Base-by-base conservation (phyloP, 108 stramenopile genomes). In the Fistulifera pelliculosa region DNA sequence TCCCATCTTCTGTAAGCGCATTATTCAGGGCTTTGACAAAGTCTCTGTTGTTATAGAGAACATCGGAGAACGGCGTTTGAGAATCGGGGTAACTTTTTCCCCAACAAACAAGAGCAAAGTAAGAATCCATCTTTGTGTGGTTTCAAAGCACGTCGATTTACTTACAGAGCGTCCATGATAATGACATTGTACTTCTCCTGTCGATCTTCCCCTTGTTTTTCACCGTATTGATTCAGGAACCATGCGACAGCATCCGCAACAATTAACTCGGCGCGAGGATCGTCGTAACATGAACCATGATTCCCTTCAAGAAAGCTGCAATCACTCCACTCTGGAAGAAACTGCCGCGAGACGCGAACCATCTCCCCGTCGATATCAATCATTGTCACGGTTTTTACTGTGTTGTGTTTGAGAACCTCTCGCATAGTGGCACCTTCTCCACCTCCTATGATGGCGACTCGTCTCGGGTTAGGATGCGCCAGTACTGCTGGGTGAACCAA, bases 401-500 rank as follows among this genome's bases (percentile, higher is more conserved):
- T 71, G 18, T 78, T 76, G 70, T 95, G 93, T 44, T 87, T 85
- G 11, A 94, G 69, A 61, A 95, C 64, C 60, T 91, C 89, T 17
- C 89, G 56, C 44, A 91, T 48, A 0, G 79, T 83, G 15, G 84
- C 81, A 58, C 89, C 89, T 57, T 87, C 83, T 15, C 85, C 89
- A 22, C 83, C 81, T 28, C 85, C 89, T 50, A 91, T 61, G 44
- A 91, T 80, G 13, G 75, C 81, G 11, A 86, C 81, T 0, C 77
- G 62, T 43, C 57, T 62, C 8, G 89, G 89, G 61, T 82, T 66
- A 0, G 76, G 58, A 43, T 96, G 95, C 12, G 86, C 60, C 38
- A 98, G 64, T 83, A 98, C 78, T 4, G 81, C 85, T 15, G 96
- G 96, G 69, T 98, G 96, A 7, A 98, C 95, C 27, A 96, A 65